Conservation (phyloP, 257 asterid genomes). For the Plantago ovata region DNA sequence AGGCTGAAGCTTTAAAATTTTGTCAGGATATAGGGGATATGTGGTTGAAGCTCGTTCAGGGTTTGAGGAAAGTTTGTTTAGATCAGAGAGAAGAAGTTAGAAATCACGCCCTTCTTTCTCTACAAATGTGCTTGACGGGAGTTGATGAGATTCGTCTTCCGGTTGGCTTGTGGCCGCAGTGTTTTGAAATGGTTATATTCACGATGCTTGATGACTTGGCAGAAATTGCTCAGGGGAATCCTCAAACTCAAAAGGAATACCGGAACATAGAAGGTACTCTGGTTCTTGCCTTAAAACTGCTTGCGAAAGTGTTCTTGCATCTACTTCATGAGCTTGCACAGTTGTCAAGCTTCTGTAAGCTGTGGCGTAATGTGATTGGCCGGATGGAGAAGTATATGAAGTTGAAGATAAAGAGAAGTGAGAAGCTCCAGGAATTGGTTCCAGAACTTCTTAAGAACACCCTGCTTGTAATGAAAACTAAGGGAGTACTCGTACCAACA, state of each 20-base stretch:
- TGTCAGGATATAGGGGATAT: constrained; percentile 88
- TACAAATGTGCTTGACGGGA: constrained; percentile 73
- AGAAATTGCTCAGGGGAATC: constrained; percentile 78
- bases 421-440: constrained; percentile 81
- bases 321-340: constrained; percentile 51
- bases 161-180: constrained; percentile 64
- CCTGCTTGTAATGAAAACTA: constrained; percentile 74
- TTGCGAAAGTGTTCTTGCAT: constrained; percentile 56
- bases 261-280: constrained; percentile 89
- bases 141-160: constrained; percentile 62
- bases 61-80: constrained; percentile 78
- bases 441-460: constrained; percentile 81
- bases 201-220: constrained; percentile 85
- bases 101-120: constrained; percentile 73
- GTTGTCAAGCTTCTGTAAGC: constrained; percentile 70
- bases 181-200: constrained; percentile 84
- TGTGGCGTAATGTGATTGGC: constrained; percentile 85
- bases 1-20: constrained; percentile 57
- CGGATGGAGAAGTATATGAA: constrained; percentile 80
- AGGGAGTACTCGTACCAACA: constrained; percentile 71
- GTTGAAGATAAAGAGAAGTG: constrained; percentile 72
- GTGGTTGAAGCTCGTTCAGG: constrained; percentile 97
- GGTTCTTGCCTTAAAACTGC: constrained; percentile 73
- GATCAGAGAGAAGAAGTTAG: constrained; percentile 96
- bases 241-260: constrained; percentile 85